Percentiles rank a stretch among this genome's conserved stretches.
These are phyloP conservation scores for Rhizophagus sp. DNA, from an alignment of 192 early-diverging fungal species.

Conservation along the genomic window DNA sequence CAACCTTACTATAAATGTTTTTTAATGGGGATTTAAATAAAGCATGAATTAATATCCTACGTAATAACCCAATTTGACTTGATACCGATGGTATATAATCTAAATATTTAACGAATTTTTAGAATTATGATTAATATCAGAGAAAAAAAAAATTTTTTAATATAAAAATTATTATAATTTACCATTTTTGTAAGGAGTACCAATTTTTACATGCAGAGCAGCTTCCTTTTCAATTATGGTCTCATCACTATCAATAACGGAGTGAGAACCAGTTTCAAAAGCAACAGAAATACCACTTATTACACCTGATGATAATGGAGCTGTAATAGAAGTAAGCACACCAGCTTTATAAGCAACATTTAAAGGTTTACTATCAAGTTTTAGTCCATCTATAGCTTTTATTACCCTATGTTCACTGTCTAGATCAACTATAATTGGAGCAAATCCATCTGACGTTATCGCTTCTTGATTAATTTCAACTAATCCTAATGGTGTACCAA, in stretches of 20 bases:
- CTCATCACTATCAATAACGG: conserved; percentile 38
- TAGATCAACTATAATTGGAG: conserved; percentile 19
- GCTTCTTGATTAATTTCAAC: conserved; percentile 65
- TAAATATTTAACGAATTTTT: neutral
- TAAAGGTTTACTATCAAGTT: conserved; percentile 57
- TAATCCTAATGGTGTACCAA: conserved; percentile 59
- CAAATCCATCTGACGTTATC: conserved; percentile 59
- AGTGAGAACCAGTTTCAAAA: conserved; percentile 63
- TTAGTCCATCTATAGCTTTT: conserved; percentile 65
- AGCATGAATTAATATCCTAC: conserved; percentile 41
- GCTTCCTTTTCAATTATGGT: conserved; percentile 51
- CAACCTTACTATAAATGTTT: conserved; percentile 45
- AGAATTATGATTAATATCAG: too few relatives aligned
- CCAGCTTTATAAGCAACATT: conserved; percentile 62
- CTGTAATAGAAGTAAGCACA: conserved; percentile 59
- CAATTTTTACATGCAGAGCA: conserved; percentile 65
- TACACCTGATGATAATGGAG: conserved; percentile 50
- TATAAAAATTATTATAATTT: neutral
- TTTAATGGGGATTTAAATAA: conserved; percentile 24
- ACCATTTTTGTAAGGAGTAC: conserved; percentile 28
- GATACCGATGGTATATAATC: conserved; percentile 46
- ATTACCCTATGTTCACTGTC: conserved; percentile 37
- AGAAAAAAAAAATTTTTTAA: too few relatives aligned
- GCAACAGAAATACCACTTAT: conserved; percentile 65
- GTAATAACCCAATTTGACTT: conserved; percentile 51